Evolutionary conservation across 352 stramenopile species (phyloP), one percentile per base, ranked within the genome.

Genomic region (Phytophthora crassamura): DNA sequence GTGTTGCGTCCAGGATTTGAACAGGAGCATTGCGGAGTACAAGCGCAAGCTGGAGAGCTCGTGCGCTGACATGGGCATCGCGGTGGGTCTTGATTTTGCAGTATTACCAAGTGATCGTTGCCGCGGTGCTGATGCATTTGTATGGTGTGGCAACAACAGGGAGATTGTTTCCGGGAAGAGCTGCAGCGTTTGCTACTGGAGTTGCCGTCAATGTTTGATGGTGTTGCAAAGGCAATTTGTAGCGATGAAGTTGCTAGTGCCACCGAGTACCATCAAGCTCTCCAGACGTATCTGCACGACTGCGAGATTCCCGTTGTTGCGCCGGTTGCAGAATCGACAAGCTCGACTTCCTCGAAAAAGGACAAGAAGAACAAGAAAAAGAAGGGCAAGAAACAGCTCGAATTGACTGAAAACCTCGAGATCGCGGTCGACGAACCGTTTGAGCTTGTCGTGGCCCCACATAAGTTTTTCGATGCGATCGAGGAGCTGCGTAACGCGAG

Each of bases 1-100:
- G 20, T 40, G 16, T 38, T 50, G 5, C 16, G 16, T 36, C 12
- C 48, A 94, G 83, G 84, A 93, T 33, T 52, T 90, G 51, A 82
- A 62, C 41, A 88, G 81, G 59, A 86, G 78, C 35, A 94, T 94
- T 59, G 62, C 70, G 10, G 82, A 91, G 59, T 91, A 89, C 68
- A 88, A 91, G 52, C 74, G 78, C 48, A 86, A 89, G 59, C 68
- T 90, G 30, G 71, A 89, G 55, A 57, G 56, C 5, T 79, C 75
- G 39, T 93, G 86, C 40, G 64, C 73, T 15, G 63, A 76, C 6
- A 86, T 93, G 51, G 80, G 82, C 38, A 94, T 94, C 65, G 56
- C 57, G 53, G 78, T 88, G 58, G 42, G 68, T 66, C 40, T 41
- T 16, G 34, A 3, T 48, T 20, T 38, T 32, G 25, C 25, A 30